Base-by-base conservation (phyloP, 306 rosid genomes). In the Ormosia semicastrata region DNA sequence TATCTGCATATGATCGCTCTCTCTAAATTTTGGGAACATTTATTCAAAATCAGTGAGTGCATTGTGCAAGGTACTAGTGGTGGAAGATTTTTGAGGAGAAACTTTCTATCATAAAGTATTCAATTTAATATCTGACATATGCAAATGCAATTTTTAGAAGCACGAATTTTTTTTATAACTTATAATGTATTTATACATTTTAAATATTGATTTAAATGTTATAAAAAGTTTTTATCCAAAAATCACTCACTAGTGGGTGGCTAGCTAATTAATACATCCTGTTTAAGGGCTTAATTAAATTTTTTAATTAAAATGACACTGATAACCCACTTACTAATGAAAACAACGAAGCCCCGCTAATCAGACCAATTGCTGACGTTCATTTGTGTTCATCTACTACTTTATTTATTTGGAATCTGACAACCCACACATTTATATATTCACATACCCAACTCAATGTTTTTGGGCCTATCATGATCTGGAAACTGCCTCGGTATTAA, bases 251-350 rank as follows among this genome's bases (percentile, higher is more conserved):
- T 1, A 71, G 87, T 74, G 76, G 88, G 68, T 56, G 73, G 65
- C 44, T 66, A 13, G 75, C 76, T 53, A 60, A 32, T 49, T 69
- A 76, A 59, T 83, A 86, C 66, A 72, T 81, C 44, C 63, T 24
- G 79, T 56, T 71, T 39, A 76, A 11, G 58, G 62, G 62, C 10
- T 52, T 56, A 36, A 41, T 59, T 64, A 49, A 68, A 67, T 34
- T 71, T 71, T 73, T 63, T 39, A 64, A 30, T 44, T 66, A 75
- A 66, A n/a, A 50, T 58, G 80, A 50, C 53, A 70, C 37, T 73
- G 30, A 71, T 66, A 8, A 79, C 68, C 77, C 79, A 63, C 70
- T 73, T 43, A 29, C 41, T 13, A 10, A 65, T 64, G 37, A 32
- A 63, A 64, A 52, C 79, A 41, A 73, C 2, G 33, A 73, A 65